Evolutionary conservation across 768 basidiomycete species (phyloP).

Genomic region (Pulveroboletus sp.): DNA sequence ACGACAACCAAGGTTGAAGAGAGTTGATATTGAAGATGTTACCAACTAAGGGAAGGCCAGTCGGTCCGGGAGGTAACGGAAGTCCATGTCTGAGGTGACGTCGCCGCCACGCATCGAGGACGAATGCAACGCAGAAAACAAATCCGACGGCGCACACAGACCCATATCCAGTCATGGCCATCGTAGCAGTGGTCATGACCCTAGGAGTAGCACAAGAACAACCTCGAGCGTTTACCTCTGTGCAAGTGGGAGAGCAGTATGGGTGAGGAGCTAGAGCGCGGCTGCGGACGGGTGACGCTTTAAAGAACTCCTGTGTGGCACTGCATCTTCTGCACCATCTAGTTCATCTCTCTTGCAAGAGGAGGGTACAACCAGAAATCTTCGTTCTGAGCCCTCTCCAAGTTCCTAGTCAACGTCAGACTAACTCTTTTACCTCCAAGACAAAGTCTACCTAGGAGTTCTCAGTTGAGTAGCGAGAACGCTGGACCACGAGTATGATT

Average conservation of each 20-base stretch:
- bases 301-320: not conserved
- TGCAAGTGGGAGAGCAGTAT: too few species aligned
- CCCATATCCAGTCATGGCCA: not conserved
- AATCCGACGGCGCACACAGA: constrained; percentile 5
- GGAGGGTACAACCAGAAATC: too few species aligned
- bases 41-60: constrained; percentile 36
- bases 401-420: too few species aligned
- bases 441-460: too few species aligned
- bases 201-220: not conserved
- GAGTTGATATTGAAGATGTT: constrained; percentile 18
- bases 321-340: too few species aligned
- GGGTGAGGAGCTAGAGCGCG: not conserved
- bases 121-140: not conserved
- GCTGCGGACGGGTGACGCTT: not conserved
- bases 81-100: constrained; percentile 11
- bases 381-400: too few species aligned
- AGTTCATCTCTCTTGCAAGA: not conserved
- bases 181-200: too few species aligned
- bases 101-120: constrained; percentile 15
- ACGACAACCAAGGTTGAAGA: constrained; percentile 29
- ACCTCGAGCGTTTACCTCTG: not conserved
- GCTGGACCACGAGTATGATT: too few species aligned
- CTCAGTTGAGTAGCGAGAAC: too few species aligned
- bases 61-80: constrained; percentile 49
- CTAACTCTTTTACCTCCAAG: too few species aligned